phyloP scores from a whole-genome alignment of 768 basidiomycete species.

The Russula olivacea region DNA sequence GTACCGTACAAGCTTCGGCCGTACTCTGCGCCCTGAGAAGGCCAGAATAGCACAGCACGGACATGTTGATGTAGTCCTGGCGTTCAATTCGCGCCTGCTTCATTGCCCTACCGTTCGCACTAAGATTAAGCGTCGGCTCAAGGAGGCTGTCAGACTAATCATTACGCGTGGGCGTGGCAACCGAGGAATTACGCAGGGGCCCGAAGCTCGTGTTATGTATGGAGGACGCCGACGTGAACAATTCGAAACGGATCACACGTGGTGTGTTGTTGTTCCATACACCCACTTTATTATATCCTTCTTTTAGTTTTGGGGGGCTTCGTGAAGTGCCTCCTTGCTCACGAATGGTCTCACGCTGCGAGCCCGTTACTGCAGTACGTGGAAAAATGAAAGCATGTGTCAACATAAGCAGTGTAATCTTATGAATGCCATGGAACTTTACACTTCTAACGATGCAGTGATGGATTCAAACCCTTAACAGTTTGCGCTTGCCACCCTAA shows the following conservation, averaged over 20 bases:
- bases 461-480: too few species aligned
- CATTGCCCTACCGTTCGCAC: not conserved
- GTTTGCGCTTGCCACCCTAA: too few species aligned
- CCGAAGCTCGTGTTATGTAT: not conserved
- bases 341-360: not conserved
- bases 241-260: constrained; percentile 13
- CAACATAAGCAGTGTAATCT: too few species aligned
- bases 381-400: too few species aligned
- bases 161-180: constrained; percentile 13
- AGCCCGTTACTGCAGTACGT: too few species aligned
- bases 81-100: not conserved
- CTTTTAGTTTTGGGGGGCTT: not conserved
- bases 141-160: constrained; percentile 4
- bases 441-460: too few species aligned
- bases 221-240: constrained; percentile 12
- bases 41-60: not conserved
- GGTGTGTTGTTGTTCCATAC: constrained; percentile 9
- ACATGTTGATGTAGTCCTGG: constrained; percentile 5
- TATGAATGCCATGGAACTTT: too few species aligned
- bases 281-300: too few species aligned
- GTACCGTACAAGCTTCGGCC: constrained; percentile 7
- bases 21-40: not conserved
- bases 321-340: too few species aligned
- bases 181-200: not conserved
- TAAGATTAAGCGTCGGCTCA: constrained; percentile 1